Base-by-base conservation (phyloP, 2,329 filamentous ascomycete species). In the Pseudogymnoascus sp. region DNA sequence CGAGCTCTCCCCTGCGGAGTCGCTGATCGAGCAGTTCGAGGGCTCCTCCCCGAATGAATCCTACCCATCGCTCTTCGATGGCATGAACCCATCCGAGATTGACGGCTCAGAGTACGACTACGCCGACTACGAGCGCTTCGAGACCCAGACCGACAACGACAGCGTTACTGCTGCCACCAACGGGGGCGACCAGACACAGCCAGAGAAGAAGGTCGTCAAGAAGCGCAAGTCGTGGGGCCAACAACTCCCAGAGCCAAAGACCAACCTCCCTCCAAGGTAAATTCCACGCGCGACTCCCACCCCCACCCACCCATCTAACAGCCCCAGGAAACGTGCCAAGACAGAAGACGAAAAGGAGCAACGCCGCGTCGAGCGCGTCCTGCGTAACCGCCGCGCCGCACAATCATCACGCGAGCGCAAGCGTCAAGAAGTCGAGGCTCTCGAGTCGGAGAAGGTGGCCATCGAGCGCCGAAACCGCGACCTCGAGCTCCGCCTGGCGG, bases 181-280 rank as follows among this genome's bases (percentile, higher is more conserved):
- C 12, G 65, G 68, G 53, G 70, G 67, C 28, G 70, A 23, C 69
- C 71, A 38, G 59, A 61, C 16, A 63, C 62, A 61, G 23, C 40
- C 42, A 40, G 83, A 87, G 56, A 91, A 90, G 82, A 94, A 91
- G 79, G 82, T 84, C 0, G 78, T 82, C 37, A 97, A 97, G 85
- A 97, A 97, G 85, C 84, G 94, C 72, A 99, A 97, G 79, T 97
- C 94, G 59, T 99, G 94, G 94, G 94, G 94, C 60, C 94, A 99
- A 77, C 91, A 96, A 75, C 86, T 97, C 42, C 94, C 94, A 16
- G 91, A 95, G 73, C 94, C 94, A 47, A 97, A 97, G 83, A 97
- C 94, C 33, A 95, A 93, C 73, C 85, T 97, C 6, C 93, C 93
- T 65, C 93, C 93, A 40, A 88, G 92, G 88, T 90, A 84, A 66